Base-by-base conservation (phyloP, 176 grass and related monocot species). In the Musa troglodytarum region DNA sequence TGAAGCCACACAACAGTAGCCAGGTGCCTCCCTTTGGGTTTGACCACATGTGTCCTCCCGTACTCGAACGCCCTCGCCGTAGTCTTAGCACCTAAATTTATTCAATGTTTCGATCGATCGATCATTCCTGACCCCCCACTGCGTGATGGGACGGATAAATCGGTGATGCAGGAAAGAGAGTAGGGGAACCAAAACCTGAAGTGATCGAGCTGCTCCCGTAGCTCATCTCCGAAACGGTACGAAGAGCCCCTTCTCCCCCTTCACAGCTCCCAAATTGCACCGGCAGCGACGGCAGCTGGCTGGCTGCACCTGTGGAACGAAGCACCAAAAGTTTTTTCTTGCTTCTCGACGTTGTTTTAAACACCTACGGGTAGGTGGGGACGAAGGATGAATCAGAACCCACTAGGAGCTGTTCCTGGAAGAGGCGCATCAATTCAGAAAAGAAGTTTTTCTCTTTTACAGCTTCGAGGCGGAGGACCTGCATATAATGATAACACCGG, bases 1-100 rank as follows among this genome's bases (percentile, higher is more conserved):
- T 96, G 92, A 21, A 96, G 87, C 92, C 92, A 96, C 71, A 96
- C 92, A 65, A 96, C 81, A 69, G 92, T 96, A 53, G 86, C 86
- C 82, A 85, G 87, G 82, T 96, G 92, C 71, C 82, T 73, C 59
- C 89, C 92, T 82, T 96, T 96, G 63, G 92, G 92, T 88, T 89
- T 89, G 82, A 96, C 89, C 50, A 96, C 92, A 87, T 96, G 87
- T 74, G 92, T 92, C 79, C 92, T 79, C 59, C 92, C 92, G 78
- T 89, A 96, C 80, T 96, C 92, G 53, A 87, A 89, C 67, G 84
- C 74, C 86, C 89, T 89, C 7, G 72, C 49, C 53, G 58, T 8
- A 76, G 69, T 70, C 84, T 82, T 96, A 51, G 75, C 74, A 80
- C 92, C 92, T 96, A 84, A 82, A 80, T 54, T 67, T 74, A 50